phyloP scores from a whole-genome alignment of 2,329 filamentous ascomycete species.

The Clarireedia paspali region DNA sequence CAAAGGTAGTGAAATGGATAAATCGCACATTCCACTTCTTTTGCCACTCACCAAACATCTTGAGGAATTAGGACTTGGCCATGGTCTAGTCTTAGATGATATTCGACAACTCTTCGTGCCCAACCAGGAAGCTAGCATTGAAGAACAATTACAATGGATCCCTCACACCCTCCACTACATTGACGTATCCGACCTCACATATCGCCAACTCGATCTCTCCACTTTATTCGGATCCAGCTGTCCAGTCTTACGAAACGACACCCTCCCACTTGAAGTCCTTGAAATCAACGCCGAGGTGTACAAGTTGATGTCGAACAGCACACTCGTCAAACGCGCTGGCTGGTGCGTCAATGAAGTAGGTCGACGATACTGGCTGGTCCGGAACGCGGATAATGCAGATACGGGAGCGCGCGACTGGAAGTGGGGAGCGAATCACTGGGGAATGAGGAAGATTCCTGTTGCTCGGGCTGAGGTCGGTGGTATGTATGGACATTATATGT shows the following conservation, averaged over 20 bases:
- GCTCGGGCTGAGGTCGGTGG: conserved; percentile 48
- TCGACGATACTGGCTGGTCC: conserved; percentile 58
- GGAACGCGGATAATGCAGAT: conserved; percentile 27
- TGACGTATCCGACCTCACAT: conserved; percentile 65
- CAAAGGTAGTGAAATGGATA: conserved; percentile 64
- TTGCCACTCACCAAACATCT: conserved; percentile 61
- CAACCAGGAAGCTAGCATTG: conserved; percentile 21
- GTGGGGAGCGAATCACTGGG: conserved; percentile 78
- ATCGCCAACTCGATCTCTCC: conserved; percentile 49
- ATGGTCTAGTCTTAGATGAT: conserved; percentile 56
- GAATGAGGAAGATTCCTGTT: conserved; percentile 63
- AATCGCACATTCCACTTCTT: conserved; percentile 55
- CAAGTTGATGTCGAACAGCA: conserved; percentile 51
- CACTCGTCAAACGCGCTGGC: conserved; percentile 35
- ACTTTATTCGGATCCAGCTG: conserved; percentile 44
- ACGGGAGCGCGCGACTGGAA: conserved; percentile 59
- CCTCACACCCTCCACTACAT: conserved; percentile 64
- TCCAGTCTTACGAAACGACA: conserved; percentile 49
- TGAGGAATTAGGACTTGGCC: conserved; percentile 69
- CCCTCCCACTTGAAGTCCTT: conserved; percentile 66
- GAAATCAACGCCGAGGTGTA: conserved; percentile 66
- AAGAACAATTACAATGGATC: conserved; percentile 37
- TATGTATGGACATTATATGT: conserved; percentile 53
- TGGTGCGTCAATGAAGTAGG: conserved; percentile 67
- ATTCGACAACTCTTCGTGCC: conserved; percentile 33